Evolutionary conservation across 495 filamentous ascomycete species (phyloP), one percentile per base, ranked within the genome.

Genomic region (Penicillium desertorum): DNA sequence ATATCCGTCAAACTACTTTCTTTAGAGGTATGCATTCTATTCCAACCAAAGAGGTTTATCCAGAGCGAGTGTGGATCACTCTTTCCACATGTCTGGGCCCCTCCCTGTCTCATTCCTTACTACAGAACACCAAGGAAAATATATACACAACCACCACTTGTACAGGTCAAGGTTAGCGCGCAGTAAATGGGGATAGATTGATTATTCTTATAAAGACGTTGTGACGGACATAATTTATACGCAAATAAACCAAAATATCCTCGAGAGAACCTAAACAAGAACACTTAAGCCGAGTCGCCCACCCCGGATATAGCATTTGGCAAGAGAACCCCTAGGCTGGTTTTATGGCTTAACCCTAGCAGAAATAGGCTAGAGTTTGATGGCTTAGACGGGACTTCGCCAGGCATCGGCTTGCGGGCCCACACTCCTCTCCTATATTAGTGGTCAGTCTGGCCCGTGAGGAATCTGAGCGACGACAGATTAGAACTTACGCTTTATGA

Each of bases 361-460:
- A n/a, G 37, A 45, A 9, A 19, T 6, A n/a, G 45, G 44, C 30
- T 39, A 5, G 43, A 41, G 8, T 32, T 43, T 37, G 29, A 34
- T 17, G 54, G 42, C 17, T 49, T 52, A 29, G 58, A 8, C 16
- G 25, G 45, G n/a, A 41, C 11, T 57, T 63, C 61, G 41, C 41
- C 42, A 39, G 59, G 48, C 9, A 53, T 50, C 17, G 63, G 61
- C 37, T 66, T 63, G 29, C 61, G 60, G 9, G 61, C 63, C 60
- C 60, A 66, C n/a, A 66, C 60, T 25, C 61, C 56, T 49, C 58
- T 52, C 29, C 63, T 66, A 41, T 19, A 17, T n/a, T 5, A 17
- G 6, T 8, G 7, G 54, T 57, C 36, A 57, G 37, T 39, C 1
- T 4, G 4, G 11, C 2, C 29, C 17, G 10, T 14, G n/a, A 20